A percentile compares a stretch with the other conserved stretches of the same genome.
Conservation (phyloP, 768 basidiomycete species). For the Mycena pura region DNA sequence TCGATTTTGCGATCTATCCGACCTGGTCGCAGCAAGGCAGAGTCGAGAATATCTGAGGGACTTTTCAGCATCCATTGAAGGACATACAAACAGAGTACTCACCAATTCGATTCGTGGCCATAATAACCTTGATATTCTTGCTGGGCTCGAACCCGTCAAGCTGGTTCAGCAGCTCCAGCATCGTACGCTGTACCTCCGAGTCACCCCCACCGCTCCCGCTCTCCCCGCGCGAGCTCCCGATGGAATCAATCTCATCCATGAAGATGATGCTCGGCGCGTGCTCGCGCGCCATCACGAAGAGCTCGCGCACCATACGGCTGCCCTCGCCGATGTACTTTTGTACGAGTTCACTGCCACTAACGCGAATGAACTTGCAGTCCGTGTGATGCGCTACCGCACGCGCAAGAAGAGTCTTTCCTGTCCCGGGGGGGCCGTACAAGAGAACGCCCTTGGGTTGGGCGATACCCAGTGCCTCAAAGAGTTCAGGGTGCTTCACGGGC, state of each 20-base stretch:
- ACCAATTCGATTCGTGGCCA: slow-evolving; percentile 98
- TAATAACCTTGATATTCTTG: slow-evolving; percentile 95
- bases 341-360: slow-evolving; percentile 91
- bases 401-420: slow-evolving; percentile 94
- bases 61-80: not conserved
- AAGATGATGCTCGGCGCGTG: slow-evolving; percentile 99
- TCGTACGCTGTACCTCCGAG: slow-evolving; percentile 89
- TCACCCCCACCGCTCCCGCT: slow-evolving; percentile 90
- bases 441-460: slow-evolving; percentile 97
- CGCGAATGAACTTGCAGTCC: slow-evolving; percentile 97
- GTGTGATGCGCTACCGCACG: slow-evolving; percentile 97
- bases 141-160: slow-evolving; percentile 94
- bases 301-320: slow-evolving; percentile 93
- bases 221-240: slow-evolving; percentile 91
- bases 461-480: slow-evolving; percentile 95
- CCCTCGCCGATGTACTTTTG: slow-evolving; percentile 99
- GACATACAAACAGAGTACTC: slow-evolving; percentile 19
- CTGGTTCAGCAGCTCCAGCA: slow-evolving; percentile 90
- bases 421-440: slow-evolving; percentile 95
- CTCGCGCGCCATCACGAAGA: slow-evolving; percentile 98
- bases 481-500: slow-evolving; percentile 96
- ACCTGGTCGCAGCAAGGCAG: slow-evolving; percentile 90
- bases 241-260: slow-evolving; percentile 99
- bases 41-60: slow-evolving; percentile 85
- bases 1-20: slow-evolving; percentile 98